Evolutionary conservation across 371 early-diverging fungal species (phyloP).

Genomic region (Mortierella sp.): DNA sequence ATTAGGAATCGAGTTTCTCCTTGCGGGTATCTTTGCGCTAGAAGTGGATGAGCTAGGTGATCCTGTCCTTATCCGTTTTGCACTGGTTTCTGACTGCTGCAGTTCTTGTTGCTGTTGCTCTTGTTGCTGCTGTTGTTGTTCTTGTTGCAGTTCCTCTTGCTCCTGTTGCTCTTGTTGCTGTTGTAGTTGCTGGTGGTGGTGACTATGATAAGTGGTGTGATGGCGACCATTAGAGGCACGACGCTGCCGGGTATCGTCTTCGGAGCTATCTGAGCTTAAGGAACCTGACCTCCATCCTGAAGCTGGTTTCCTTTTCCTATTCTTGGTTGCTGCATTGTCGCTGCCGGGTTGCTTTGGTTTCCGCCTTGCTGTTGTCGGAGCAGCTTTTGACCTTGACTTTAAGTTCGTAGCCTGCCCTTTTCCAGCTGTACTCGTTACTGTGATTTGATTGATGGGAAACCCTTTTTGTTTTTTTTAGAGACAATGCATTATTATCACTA

Average conservation of each 20-base stretch:
- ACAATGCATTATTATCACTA: neutral
- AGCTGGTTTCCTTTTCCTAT: constrained; percentile 16
- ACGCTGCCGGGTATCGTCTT: constrained; percentile 29
- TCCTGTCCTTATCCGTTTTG: constrained; percentile 36
- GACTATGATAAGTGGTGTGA: constrained; percentile 6
- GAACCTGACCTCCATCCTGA: constrained; percentile 37
- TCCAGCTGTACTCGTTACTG: neutral
- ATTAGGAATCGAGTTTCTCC: constrained; percentile 35
- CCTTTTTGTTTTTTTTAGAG: neutral
- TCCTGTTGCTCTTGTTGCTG: no score
- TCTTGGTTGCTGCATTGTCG: neutral
- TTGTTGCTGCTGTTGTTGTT: no score
- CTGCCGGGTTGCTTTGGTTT: neutral
- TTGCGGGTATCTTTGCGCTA: constrained; percentile 13
- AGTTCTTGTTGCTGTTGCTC: no score
- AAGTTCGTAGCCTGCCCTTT: neutral
- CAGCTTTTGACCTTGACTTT: constrained; percentile 4
- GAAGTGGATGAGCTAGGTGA: constrained; percentile 20
- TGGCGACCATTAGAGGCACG: constrained; percentile 5
- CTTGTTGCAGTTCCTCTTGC: no score
- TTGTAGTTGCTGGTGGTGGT: neutral
- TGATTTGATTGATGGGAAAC: neutral
- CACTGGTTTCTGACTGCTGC: neutral
- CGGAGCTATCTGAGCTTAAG: constrained; percentile 49
- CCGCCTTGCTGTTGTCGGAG: constrained; percentile 8